These are phyloP conservation scores for Monosporascus sp. DNA, from an alignment of 2,329 filamentous ascomycete species.

Conservation along the genomic window DNA sequence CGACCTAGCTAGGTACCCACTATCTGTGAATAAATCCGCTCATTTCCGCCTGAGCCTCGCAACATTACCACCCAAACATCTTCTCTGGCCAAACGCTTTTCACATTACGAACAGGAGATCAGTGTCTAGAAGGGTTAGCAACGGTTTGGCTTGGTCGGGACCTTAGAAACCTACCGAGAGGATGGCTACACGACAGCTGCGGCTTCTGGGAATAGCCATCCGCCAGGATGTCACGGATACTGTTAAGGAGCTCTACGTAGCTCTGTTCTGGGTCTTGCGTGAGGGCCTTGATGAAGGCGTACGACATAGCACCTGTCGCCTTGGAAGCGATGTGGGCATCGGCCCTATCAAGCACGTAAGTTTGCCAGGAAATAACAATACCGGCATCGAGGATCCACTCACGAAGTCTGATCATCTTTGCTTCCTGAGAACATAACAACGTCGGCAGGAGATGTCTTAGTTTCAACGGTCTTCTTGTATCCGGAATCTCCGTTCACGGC, in stretches of 20 bases:
- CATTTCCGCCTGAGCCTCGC: not conserved
- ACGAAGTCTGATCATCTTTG: slow-evolving; percentile 94
- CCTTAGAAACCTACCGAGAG: slow-evolving; percentile 65
- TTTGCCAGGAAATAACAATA: slow-evolving; percentile 4
- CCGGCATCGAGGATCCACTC: slow-evolving; percentile 37
- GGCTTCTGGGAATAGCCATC: slow-evolving; percentile 91
- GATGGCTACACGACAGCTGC: slow-evolving; percentile 94
- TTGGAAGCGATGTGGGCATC: slow-evolving; percentile 88
- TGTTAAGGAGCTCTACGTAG: slow-evolving; percentile 95
- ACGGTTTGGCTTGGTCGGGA: not conserved
- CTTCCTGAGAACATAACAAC: slow-evolving; percentile 97
- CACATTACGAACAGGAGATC: slow-evolving; percentile 60
- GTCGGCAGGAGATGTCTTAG: slow-evolving; percentile 91
- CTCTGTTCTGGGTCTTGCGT: slow-evolving; percentile 98
- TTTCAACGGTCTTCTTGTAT: slow-evolving; percentile 73
- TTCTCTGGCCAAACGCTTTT: not conserved
- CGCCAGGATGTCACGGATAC: slow-evolving; percentile 85
- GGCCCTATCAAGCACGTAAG: slow-evolving; percentile 49
- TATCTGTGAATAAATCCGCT: not conserved
- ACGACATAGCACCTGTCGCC: slow-evolving; percentile 97
- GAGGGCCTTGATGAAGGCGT: slow-evolving; percentile 88
- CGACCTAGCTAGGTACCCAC: no score
- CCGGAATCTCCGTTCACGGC: slow-evolving; percentile 77
- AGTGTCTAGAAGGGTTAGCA: slow-evolving; percentile 43
- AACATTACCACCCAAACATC: not conserved